Evolutionary conservation across 176 grass and related monocot species (phyloP), one percentile per base, ranked within the genome.

Genomic region (Avena sativa): DNA sequence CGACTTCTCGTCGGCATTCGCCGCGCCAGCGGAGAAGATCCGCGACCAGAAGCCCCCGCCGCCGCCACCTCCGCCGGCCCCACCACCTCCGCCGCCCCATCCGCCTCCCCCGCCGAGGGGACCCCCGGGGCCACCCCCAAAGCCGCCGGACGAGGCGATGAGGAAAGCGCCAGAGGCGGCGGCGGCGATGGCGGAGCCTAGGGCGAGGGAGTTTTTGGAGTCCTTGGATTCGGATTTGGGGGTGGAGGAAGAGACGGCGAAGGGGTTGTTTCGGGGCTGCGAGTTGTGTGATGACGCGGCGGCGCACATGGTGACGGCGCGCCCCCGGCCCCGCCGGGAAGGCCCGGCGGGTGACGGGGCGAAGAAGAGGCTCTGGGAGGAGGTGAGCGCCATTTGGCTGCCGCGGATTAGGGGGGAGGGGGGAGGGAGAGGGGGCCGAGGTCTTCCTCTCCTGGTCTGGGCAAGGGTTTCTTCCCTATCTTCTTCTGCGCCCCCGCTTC

Each of bases 31-130:
- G 19, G 92, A 90, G 77, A 94, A 92, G 12, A 94, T 53, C 79
- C 75, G 70, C 6, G 89, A 93, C 97, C 88, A 99, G 86, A 99
- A 99, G 17, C 87, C 85, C 5, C 90, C 96, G 36, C 89, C 81
- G 1, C 82, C 96, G 6, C 87, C 87, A 0, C 89, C 89, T 4
- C 84, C 84, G 13, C 71, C 84, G 5, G 51, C 76, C 26, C 88
- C 91, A 2, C 92, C 92, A 2, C 93, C 86, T 3, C 90, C 91
- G 34, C 74, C 81, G 16, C 91, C 95, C 49, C 91, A 91, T 32
- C 92, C 90, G 20, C 92, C 92, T 80, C 89, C 85, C 0, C 85
- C 85, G 5, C 89, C 83, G 58, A 87, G 58, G 25, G 74, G 74
- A 47, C 90, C 92, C 9, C 86, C 90, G 6, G 74, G 85, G 72